phyloP scores from a whole-genome alignment of 495 filamentous ascomycete genomes.

The Penicillium fimorum region DNA sequence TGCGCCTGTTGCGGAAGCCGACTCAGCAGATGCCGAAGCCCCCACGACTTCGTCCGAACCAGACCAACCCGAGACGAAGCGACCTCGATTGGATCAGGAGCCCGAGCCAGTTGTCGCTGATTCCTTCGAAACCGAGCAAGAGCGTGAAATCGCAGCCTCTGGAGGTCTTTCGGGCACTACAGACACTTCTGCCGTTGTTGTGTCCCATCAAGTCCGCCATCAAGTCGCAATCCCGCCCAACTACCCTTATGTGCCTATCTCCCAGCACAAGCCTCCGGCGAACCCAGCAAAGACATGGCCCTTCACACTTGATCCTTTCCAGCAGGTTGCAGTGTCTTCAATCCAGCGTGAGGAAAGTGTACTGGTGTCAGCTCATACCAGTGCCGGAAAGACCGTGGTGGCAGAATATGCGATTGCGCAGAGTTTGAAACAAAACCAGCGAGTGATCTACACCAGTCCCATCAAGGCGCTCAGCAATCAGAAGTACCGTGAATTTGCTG shows the following conservation, averaged over 20 bases:
- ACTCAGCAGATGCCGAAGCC: slow-evolving; percentile 22
- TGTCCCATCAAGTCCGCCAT: slow-evolving; percentile 97
- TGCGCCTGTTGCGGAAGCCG: slow-evolving; percentile 28
- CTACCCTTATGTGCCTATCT: slow-evolving; percentile 90
- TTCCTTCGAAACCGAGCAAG: slow-evolving; percentile 93
- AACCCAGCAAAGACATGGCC: slow-evolving; percentile 78
- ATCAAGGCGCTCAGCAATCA: slow-evolving; percentile 99
- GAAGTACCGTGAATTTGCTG: slow-evolving; percentile 94
- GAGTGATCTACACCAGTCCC: slow-evolving; percentile 98
- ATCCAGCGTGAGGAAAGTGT: slow-evolving; percentile 96
- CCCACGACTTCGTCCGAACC: slow-evolving; percentile 23
- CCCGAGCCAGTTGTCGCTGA: slow-evolving; percentile 86
- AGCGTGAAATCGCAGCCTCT: slow-evolving; percentile 78
- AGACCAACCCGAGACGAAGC: slow-evolving; percentile 62
- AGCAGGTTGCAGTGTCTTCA: slow-evolving; percentile 85
- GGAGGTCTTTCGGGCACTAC: slow-evolving; percentile 74
- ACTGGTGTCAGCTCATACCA: slow-evolving; percentile 93
- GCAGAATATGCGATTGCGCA: slow-evolving; percentile 98
- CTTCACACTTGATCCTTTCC: slow-evolving; percentile 95
- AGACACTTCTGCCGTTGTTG: slow-evolving; percentile 65
- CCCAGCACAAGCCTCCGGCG: slow-evolving; percentile 81
- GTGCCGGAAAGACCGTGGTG: slow-evolving; percentile 96
- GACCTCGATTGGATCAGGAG: slow-evolving; percentile 68
- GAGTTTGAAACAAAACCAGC: slow-evolving; percentile 92
- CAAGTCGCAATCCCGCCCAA: slow-evolving; percentile 92